Conservation (phyloP, 2,329 filamentous ascomycete genomes). For the Sarocladiaceae sp. region DNA sequence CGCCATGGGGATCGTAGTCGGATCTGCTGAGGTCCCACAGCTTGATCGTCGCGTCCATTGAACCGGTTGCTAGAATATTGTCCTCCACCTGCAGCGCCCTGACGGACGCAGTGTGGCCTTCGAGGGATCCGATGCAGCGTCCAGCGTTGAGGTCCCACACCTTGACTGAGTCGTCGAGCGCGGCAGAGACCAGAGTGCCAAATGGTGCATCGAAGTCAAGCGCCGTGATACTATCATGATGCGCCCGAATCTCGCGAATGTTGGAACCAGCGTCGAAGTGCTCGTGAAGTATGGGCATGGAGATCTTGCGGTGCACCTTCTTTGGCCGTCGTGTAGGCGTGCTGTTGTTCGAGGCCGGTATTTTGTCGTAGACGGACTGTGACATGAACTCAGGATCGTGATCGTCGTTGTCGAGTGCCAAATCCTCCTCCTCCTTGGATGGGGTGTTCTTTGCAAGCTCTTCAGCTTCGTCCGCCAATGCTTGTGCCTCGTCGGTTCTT, state of each 20-base stretch:
- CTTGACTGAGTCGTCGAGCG: slow-evolving; percentile 85
- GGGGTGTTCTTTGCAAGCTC: slow-evolving; percentile 47
- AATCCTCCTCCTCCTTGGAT: slow-evolving; percentile 47
- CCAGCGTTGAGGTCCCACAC: slow-evolving; percentile 97
- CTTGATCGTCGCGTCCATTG: slow-evolving; percentile 87
- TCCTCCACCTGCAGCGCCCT: slow-evolving; percentile 89
- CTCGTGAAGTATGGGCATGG: slow-evolving; percentile 92
- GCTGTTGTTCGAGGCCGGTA: slow-evolving; percentile 53
- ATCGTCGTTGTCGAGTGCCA: slow-evolving; percentile 44
- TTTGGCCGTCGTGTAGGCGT: slow-evolving; percentile 43
- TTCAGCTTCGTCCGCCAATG: slow-evolving; percentile 52
- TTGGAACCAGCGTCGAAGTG: slow-evolving; percentile 84
- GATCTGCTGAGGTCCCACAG: slow-evolving; percentile 92
- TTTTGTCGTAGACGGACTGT: slow-evolving; percentile 91
- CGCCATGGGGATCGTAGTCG: slow-evolving; percentile 68
- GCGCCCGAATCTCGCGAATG: slow-evolving; percentile 83
- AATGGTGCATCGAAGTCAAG: slow-evolving; percentile 97
- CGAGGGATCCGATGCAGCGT: slow-evolving; percentile 82
- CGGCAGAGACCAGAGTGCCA: slow-evolving; percentile 86
- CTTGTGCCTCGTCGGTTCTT: slow-evolving; percentile 55
- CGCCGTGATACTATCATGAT: slow-evolving; percentile 81
- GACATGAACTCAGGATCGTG: slow-evolving; percentile 74
- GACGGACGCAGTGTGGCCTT: slow-evolving; percentile 92
- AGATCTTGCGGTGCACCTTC: slow-evolving; percentile 62
- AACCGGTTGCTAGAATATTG: slow-evolving; percentile 90